Evolutionary conservation across 2,329 filamentous ascomycete species (phyloP).

Genomic region (Alternaria sp.): DNA sequence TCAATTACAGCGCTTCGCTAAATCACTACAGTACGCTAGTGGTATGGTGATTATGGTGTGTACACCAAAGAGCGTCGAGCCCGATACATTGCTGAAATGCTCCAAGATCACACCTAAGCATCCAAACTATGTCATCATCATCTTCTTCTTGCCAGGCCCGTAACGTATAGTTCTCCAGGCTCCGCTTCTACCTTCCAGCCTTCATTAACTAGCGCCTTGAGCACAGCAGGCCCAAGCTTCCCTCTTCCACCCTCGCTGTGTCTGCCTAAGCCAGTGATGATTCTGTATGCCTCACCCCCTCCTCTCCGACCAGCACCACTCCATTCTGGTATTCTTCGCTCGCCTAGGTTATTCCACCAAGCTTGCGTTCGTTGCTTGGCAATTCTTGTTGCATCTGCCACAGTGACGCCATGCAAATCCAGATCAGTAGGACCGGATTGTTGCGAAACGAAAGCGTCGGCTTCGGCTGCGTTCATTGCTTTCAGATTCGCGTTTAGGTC

Average conservation of each 20-base stretch:
- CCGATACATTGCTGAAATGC: slow-evolving; percentile 1
- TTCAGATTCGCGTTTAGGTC: slow-evolving; percentile 68
- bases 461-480: slow-evolving; percentile 68
- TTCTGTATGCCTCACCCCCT: slow-evolving; percentile 66
- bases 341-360: slow-evolving; percentile 82
- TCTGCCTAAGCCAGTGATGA: slow-evolving; percentile 82
- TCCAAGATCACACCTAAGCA: not conserved
- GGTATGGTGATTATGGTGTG: not conserved
- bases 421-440: slow-evolving; percentile 74
- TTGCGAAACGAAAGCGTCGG: slow-evolving; percentile 72
- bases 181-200: slow-evolving; percentile 84
- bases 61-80: not conserved
- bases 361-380: slow-evolving; percentile 69
- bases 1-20: not conserved
- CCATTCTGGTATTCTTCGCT: slow-evolving; percentile 62
- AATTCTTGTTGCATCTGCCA: slow-evolving; percentile 82
- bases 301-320: slow-evolving; percentile 54
- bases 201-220: slow-evolving; percentile 74
- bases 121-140: slow-evolving; percentile 6
- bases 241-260: slow-evolving; percentile 82
- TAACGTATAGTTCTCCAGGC: slow-evolving; percentile 74
- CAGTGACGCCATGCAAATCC: slow-evolving; percentile 85
- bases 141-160: slow-evolving; percentile 59
- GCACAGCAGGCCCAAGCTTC: slow-evolving; percentile 81
- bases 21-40: not conserved